A percentile compares a stretch with the other conserved stretches of the same genome.
These are phyloP conservation scores for Sarocladium brachiariae DNA, from an alignment of 2,329 filamentous ascomycete species.

Conservation along the genomic window DNA sequence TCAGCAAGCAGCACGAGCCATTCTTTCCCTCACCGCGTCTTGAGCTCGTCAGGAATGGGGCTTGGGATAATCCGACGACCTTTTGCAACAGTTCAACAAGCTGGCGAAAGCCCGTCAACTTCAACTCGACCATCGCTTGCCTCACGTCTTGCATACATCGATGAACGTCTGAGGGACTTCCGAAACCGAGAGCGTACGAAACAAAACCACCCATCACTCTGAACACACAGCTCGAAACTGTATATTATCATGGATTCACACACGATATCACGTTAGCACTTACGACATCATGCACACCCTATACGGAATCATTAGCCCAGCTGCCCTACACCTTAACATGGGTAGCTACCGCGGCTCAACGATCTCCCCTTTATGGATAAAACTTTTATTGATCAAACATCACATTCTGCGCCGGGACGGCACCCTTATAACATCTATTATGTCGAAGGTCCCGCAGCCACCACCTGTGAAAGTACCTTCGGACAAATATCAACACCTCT, in stretches of 20 bases:
- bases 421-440: neutral
- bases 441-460: neutral
- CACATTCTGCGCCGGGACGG: conserved; percentile 3
- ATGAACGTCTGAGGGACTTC: conserved; percentile 50
- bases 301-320: neutral
- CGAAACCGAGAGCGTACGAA: conserved; percentile 36
- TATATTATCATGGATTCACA: conserved; percentile 3
- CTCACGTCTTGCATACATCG: conserved; percentile 49
- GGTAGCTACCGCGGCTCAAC: neutral
- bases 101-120: conserved; percentile 22
- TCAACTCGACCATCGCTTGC: conserved; percentile 37
- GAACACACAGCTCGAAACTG: conserved; percentile 15
- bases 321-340: too few species aligned
- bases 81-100: conserved; percentile 52
- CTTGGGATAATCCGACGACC: conserved; percentile 39
- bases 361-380: neutral
- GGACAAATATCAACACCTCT: neutral
- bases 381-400: conserved; percentile 4
- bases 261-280: conserved; percentile 15
- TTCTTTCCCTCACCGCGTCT: conserved; percentile 54
- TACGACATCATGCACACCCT: conserved; percentile 17
- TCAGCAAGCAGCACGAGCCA: conserved; percentile 43
- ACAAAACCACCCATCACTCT: conserved; percentile 45
- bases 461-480: neutral
- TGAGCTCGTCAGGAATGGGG: conserved; percentile 39